Percentiles rank a stretch among this genome's conserved stretches.
Evolutionary conservation across 179 eudicot species (phyloP).

Genomic region (Gypsophila paniculata): DNA sequence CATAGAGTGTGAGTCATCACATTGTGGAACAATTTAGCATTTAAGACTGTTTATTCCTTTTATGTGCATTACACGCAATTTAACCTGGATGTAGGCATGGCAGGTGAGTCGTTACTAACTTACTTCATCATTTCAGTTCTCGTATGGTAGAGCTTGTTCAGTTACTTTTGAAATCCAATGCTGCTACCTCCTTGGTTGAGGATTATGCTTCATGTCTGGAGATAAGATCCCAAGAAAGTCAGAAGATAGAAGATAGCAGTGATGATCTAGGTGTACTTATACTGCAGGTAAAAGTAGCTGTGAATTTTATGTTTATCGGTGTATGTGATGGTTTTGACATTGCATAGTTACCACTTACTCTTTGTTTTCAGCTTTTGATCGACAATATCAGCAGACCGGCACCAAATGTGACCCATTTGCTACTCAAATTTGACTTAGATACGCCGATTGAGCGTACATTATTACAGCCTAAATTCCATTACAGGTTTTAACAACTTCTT

Average conservation of each 20-base stretch:
- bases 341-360: slow-evolving; percentile 5
- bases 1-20: neutral
- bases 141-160: slow-evolving; percentile 89
- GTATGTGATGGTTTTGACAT: neutral
- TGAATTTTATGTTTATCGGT: neutral
- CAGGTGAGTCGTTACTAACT: neutral
- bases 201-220: slow-evolving; percentile 98
- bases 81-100: neutral
- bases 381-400: slow-evolving; percentile 87
- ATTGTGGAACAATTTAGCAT: neutral
- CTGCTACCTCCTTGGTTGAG: slow-evolving; percentile 77
- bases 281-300: slow-evolving; percentile 54
- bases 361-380: slow-evolving; percentile 66
- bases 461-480: slow-evolving; percentile 84
- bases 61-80: slow-evolving; percentile 1
- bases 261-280: slow-evolving; percentile 91
- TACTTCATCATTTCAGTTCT: slow-evolving; percentile 46
- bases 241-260: slow-evolving; percentile 62
- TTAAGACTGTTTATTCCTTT: neutral
- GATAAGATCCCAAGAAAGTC: slow-evolving; percentile 81
- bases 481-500: slow-evolving; percentile 51
- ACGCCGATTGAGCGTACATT: slow-evolving; percentile 70
- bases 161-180: slow-evolving; percentile 68
- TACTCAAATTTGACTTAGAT: slow-evolving; percentile 90
- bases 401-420: slow-evolving; percentile 83